Percentiles rank a stretch among this genome's conserved stretches.
Evolutionary conservation across 73 alveolate species (phyloP).

Genomic region (Breviolum minutum): DNA sequence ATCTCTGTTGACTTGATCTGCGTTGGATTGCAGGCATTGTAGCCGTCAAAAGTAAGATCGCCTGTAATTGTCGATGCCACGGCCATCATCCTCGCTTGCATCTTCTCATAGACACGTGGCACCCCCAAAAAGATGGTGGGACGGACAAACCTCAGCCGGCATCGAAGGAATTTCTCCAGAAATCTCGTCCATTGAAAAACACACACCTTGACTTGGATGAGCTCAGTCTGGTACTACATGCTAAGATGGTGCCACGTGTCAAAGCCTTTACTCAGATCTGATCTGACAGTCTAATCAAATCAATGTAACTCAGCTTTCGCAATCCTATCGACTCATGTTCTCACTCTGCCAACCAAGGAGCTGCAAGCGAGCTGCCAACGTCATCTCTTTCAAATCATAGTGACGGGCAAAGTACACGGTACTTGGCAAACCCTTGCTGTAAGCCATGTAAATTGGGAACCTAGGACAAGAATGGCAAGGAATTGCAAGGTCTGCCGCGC

Average conservation of each 20-base stretch:
- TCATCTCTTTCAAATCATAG: slow-evolving; percentile 88
- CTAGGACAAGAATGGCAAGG: not conserved
- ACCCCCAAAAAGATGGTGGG: slow-evolving; percentile 90
- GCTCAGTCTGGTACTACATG: not conserved
- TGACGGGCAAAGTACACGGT: slow-evolving; percentile 85
- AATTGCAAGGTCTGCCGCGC: not conserved
- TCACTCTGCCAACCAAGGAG: not conserved
- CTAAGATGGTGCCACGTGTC: not conserved
- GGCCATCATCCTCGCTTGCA: slow-evolving; percentile 91
- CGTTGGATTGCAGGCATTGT: not conserved
- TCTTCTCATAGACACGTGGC: slow-evolving; percentile 94
- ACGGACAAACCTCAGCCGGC: slow-evolving; percentile 82
- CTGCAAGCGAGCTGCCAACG: slow-evolving; percentile 85
- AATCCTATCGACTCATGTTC: not conserved
- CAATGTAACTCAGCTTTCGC: too few species aligned
- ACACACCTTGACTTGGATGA: not conserved
- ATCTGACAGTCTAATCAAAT: too few species aligned
- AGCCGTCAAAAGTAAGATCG: too few species aligned
- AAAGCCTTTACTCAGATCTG: not conserved
- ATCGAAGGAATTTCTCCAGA: not conserved
- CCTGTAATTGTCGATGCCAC: slow-evolving; percentile 89
- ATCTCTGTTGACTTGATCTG: too few species aligned
- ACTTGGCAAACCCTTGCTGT: slow-evolving; percentile 49
- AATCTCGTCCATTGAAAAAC: not conserved
- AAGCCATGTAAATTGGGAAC: slow-evolving; percentile 83